These are phyloP conservation scores for Metschnikowia corniflorae DNA, from an alignment of 805 yeast genomes.

Conservation along the genomic window DNA sequence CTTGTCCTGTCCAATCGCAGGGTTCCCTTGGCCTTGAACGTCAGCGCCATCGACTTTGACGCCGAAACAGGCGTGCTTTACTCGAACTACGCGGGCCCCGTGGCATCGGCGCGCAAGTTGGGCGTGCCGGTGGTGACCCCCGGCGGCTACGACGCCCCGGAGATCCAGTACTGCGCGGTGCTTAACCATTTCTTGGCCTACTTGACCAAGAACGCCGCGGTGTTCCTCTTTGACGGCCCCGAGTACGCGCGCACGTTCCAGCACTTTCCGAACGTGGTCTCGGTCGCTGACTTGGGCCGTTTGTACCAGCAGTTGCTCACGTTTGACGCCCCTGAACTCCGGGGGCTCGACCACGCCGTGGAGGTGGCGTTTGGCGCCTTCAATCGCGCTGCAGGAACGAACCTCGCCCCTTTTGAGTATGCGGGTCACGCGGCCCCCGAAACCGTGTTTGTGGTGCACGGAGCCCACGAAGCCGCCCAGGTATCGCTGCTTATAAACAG, in stretches of 20 bases:
- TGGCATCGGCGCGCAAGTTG: conserved; percentile 58
- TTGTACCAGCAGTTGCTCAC: conserved; percentile 37
- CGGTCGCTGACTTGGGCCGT: conserved; percentile 40
- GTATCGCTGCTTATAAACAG: conserved; percentile 44
- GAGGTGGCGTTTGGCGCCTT: conserved; percentile 46
- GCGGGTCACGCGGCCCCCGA: conserved; percentile 59
- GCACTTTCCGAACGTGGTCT: conserved; percentile 42
- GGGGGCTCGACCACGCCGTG: conserved; percentile 36
- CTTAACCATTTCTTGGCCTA: conserved; percentile 60
- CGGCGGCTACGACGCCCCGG: conserved; percentile 43
- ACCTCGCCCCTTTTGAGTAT: conserved; percentile 64
- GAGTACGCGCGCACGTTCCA: conserved; percentile 52
- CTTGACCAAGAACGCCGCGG: conserved; percentile 48
- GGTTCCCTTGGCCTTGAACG: conserved; percentile 64
- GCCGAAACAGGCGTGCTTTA: conserved; percentile 47
- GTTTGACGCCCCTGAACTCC: conserved; percentile 15
- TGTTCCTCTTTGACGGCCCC: conserved; percentile 81
- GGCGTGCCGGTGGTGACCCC: conserved; percentile 71
- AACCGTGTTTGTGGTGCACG: conserved; percentile 79
- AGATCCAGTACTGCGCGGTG: conserved; percentile 64
- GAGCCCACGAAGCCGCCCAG: conserved; percentile 61
- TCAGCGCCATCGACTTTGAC: conserved; percentile 75
- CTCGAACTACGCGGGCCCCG: conserved; percentile 60
- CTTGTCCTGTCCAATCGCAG: conserved; percentile 32
- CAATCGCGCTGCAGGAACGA: conserved; percentile 52